Evolutionary conservation across 257 asterid species (phyloP), one percentile per base, ranked within the genome.

Genomic region (Pogostemon cablin): DNA sequence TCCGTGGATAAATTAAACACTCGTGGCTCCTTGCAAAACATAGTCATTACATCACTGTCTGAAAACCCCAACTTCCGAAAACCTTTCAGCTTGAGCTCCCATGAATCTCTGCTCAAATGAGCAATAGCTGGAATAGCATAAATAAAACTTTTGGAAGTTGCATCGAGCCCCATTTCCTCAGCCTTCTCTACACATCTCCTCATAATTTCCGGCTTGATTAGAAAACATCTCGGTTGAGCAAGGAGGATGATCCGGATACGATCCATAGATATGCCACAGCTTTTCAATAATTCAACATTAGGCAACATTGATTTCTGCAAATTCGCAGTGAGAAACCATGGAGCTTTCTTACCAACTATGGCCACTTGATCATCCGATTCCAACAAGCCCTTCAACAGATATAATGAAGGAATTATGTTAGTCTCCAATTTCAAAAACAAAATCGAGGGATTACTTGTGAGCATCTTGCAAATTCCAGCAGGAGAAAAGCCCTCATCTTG

Each of bases 231-330:
- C 0, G 86, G 91, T 72, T 1, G 44, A 9, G 0, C 10, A 41
- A 52, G 41, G 6, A 83, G 3, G 38, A 6, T 35, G 6, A 3
- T 17, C 11, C 10, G 41, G 6, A 81, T 63, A 56, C 75, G 79
- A 3, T 75, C 60, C 71, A 15, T 54, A 7, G 69, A 50, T 40
- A 84, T 37, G 15, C 92, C 92, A 40, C 80, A 78, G 53, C 78
- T 80, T 78, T 71, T 62, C 76, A 86, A 56, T 25, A 63, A 63
- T 56, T 82, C 63, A n/a, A 86, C 58, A 55, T 84, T 82, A 0
- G 85, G 83, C 34, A 78, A 4, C 76, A 86, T 2, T 11, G 50
- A 73, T 58, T 58, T 81, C n/a, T 76, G 60, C 62, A 81, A 50
- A 74, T 81, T 70, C 6, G 8, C n/a, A 6, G 37, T 15, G 46